Conservation (phyloP, 768 basidiomycete species). For the Thelephora aurantiotincta region DNA sequence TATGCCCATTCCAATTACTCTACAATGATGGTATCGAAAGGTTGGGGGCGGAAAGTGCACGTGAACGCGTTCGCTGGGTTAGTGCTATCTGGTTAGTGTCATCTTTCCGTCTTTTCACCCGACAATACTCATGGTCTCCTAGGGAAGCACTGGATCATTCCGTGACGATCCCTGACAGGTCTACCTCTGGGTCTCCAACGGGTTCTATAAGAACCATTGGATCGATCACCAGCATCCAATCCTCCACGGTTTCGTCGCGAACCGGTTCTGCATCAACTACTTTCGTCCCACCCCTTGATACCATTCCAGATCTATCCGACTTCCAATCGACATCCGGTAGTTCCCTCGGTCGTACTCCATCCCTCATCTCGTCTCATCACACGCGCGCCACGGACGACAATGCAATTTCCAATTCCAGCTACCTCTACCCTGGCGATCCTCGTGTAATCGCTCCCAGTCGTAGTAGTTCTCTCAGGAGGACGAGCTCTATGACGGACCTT, state of each 20-base stretch:
- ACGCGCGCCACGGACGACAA: conserved; percentile 62
- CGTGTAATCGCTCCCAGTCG: conserved; percentile 60
- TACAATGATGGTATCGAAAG: conserved; percentile 86
- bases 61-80: conserved; percentile 85
- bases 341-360: conserved; percentile 27
- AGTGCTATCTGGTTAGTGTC: conserved; percentile 67
- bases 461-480: conserved; percentile 42
- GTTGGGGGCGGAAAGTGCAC: conserved; percentile 74
- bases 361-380: conserved; percentile 44
- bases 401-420: conserved; percentile 48
- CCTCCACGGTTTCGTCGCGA: conserved; percentile 21
- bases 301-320: conserved; percentile 60
- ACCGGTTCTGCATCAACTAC: conserved; percentile 58
- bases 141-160: conserved; percentile 74
- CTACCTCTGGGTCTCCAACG: conserved; percentile 33
- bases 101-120: conserved; percentile 1
- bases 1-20: conserved; percentile 85
- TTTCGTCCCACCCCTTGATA: conserved; percentile 63
- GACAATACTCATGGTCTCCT: conserved; percentile 1
- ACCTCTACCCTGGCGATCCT: conserved; percentile 59
- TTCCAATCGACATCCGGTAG: conserved; percentile 33
- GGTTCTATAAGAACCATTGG: conserved; percentile 59
- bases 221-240: conserved; percentile 27
- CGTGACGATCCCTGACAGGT: conserved; percentile 32
- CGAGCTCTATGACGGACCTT: conserved; percentile 70